These are phyloP conservation scores for Solanum gracilifrons DNA, from an alignment of 257 asterid species.

Conservation along the genomic window DNA sequence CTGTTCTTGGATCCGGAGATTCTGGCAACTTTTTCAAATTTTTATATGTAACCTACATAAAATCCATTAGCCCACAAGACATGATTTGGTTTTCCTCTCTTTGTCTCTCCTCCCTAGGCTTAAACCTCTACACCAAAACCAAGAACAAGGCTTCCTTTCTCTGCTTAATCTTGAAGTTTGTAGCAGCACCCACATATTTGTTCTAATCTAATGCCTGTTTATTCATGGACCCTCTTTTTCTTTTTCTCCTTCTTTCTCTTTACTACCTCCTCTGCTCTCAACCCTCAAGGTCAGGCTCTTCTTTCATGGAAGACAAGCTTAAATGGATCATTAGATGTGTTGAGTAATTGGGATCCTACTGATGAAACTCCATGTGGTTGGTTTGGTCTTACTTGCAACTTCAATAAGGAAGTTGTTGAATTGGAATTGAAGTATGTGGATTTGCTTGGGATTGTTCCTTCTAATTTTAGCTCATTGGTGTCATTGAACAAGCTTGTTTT, in stretches of 20 bases:
- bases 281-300: slow-evolving; percentile 49
- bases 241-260: not conserved
- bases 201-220: slow-evolving; percentile 19
- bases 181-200: slow-evolving; percentile 4
- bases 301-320: slow-evolving; percentile 48
- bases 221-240: slow-evolving; percentile 13
- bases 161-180: slow-evolving; percentile 34
- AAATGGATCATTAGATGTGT: slow-evolving; percentile 34
- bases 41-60: slow-evolving; percentile 1
- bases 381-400: slow-evolving; percentile 44
- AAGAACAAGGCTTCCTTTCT: slow-evolving; percentile 7
- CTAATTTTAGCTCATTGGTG: slow-evolving; percentile 28
- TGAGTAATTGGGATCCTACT: slow-evolving; percentile 45
- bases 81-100: slow-evolving; percentile 20
- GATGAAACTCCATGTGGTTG: slow-evolving; percentile 37
- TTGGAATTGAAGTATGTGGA: slow-evolving; percentile 43
- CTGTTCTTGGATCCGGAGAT: slow-evolving; percentile 50
- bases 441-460: slow-evolving; percentile 41
- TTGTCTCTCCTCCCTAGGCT: slow-evolving; percentile 37
- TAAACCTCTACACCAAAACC: slow-evolving; percentile 16
- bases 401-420: slow-evolving; percentile 35
- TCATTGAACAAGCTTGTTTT: slow-evolving; percentile 34
- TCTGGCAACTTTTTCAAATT: slow-evolving; percentile 21
- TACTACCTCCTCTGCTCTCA: slow-evolving; percentile 18
- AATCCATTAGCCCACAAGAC: slow-evolving; percentile 20